Evolutionary conservation across 192 early-diverging fungal genomes (phyloP).

Genomic region (Coemansia sp.): DNA sequence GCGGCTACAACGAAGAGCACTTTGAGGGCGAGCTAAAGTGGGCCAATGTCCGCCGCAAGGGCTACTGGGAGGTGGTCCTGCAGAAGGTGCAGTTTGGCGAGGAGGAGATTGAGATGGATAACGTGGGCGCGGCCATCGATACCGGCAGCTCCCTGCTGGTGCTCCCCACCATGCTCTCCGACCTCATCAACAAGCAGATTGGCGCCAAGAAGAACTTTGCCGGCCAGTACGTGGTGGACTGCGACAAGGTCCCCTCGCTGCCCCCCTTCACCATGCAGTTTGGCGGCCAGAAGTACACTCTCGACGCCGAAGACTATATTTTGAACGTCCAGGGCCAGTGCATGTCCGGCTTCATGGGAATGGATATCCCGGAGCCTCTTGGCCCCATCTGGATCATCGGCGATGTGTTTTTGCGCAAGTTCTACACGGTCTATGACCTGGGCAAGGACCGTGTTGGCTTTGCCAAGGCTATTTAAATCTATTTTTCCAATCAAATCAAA

Average conservation of each 20-base stretch:
- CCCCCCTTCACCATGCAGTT: constrained; percentile 79
- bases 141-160: constrained; percentile 88
- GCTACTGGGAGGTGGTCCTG: constrained; percentile 96
- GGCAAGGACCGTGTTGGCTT: constrained; percentile 58
- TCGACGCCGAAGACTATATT: constrained; percentile 64
- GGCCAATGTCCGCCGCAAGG: constrained; percentile 85
- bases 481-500: too few relatives aligned
- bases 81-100: constrained; percentile 76
- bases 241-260: constrained; percentile 61
- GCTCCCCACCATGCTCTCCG: constrained; percentile 72
- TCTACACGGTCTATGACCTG: constrained; percentile 63
- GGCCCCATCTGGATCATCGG: constrained; percentile 86
- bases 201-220: constrained; percentile 91
- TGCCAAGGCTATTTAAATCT: constrained; percentile 46
- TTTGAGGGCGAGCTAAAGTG: constrained; percentile 72
- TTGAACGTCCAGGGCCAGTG: constrained; percentile 65
- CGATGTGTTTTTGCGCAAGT: constrained; percentile 81
- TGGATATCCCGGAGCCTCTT: constrained; percentile 76
- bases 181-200: constrained; percentile 84
- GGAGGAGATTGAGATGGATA: constrained; percentile 64
- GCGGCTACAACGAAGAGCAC: constrained; percentile 74
- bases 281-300: constrained; percentile 66
- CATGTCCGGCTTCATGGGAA: constrained; percentile 87
- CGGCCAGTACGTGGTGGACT: constrained; percentile 89
- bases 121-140: constrained; percentile 82